Conservation (phyloP, 2,329 filamentous ascomycete genomes). For the Colletotrichum brevisporum region DNA sequence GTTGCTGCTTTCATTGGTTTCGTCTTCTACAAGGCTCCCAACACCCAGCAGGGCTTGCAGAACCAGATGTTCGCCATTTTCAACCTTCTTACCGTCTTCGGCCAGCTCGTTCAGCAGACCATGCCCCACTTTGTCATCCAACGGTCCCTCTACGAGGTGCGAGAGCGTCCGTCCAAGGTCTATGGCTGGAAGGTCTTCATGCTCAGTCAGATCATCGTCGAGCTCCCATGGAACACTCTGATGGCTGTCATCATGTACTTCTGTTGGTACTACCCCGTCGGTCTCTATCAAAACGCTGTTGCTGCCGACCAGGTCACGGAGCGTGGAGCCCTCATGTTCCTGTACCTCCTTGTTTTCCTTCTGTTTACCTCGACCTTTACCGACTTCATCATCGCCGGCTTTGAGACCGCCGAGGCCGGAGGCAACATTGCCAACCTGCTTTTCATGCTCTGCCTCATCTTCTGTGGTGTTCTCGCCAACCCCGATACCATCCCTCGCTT, state of each 20-base stretch:
- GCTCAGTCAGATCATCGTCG: conserved; percentile 85
- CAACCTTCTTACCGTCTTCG: conserved; percentile 86
- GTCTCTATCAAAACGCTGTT: conserved; percentile 79
- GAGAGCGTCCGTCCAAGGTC: conserved; percentile 86
- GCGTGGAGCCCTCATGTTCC: conserved; percentile 84
- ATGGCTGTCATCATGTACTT: conserved; percentile 84
- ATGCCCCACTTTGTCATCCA: conserved; percentile 91
- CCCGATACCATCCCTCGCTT: conserved; percentile 76
- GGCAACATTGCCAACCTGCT: conserved; percentile 82
- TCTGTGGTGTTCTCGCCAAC: conserved; percentile 80
- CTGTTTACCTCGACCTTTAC: conserved; percentile 87
- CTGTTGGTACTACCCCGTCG: conserved; percentile 89
- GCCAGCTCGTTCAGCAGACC: conserved; percentile 82
- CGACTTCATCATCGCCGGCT: conserved; percentile 81
- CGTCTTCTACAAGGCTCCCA: conserved; percentile 80
- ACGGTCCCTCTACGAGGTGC: conserved; percentile 85
- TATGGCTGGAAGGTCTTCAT: conserved; percentile 92
- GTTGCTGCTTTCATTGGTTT: conserved; percentile 85
- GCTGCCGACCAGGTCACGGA: conserved; percentile 72
- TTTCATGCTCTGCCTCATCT: conserved; percentile 81
- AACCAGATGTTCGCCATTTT: conserved; percentile 92
- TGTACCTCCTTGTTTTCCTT: conserved; percentile 82
- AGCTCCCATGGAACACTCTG: conserved; percentile 86
- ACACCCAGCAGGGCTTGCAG: conserved; percentile 82
- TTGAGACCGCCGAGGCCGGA: conserved; percentile 81